A percentile compares a stretch with the other conserved stretches of the same genome.
phyloP scores from a whole-genome alignment of 2,329 filamentous ascomycete genomes.

The Colletotrichum sp. region DNA sequence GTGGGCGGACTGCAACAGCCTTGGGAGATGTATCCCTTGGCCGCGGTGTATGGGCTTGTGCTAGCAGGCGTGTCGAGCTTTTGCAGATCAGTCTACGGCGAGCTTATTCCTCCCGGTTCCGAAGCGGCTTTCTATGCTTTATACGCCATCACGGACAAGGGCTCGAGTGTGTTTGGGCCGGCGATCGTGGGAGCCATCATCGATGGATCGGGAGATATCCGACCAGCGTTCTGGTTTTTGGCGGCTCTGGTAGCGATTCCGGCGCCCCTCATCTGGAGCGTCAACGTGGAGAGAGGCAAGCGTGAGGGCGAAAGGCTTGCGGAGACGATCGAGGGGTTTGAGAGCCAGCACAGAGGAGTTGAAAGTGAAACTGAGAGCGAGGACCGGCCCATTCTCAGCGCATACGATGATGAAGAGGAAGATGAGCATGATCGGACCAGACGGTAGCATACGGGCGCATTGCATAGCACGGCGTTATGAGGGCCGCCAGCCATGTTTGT shows the following conservation, averaged over 20 bases:
- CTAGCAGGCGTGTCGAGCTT: constrained; percentile 92
- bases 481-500: constrained; percentile 2
- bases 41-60: constrained; percentile 90
- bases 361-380: constrained; percentile 33
- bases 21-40: constrained; percentile 96
- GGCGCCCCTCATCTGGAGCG: constrained; percentile 81
- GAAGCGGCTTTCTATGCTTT: constrained; percentile 96
- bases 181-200: constrained; percentile 94
- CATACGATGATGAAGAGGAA: constrained; percentile 37
- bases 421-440: constrained; percentile 6
- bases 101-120: constrained; percentile 91
- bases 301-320: constrained; percentile 70
- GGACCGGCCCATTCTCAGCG: constrained; percentile 36
- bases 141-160: constrained; percentile 98
- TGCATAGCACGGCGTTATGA: constrained; percentile 29
- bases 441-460: not conserved
- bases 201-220: constrained; percentile 79
- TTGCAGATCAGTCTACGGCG: constrained; percentile 89
- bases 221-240: constrained; percentile 91
- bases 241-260: constrained; percentile 84
- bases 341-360: constrained; percentile 22
- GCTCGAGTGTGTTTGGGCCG: constrained; percentile 90
- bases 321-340: constrained; percentile 59
- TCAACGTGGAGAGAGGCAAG: constrained; percentile 83
- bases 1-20: constrained; percentile 87